These are phyloP conservation scores for Aspergillus sergii DNA, from an alignment of 2,329 filamentous ascomycete species.

Conservation along the genomic window DNA sequence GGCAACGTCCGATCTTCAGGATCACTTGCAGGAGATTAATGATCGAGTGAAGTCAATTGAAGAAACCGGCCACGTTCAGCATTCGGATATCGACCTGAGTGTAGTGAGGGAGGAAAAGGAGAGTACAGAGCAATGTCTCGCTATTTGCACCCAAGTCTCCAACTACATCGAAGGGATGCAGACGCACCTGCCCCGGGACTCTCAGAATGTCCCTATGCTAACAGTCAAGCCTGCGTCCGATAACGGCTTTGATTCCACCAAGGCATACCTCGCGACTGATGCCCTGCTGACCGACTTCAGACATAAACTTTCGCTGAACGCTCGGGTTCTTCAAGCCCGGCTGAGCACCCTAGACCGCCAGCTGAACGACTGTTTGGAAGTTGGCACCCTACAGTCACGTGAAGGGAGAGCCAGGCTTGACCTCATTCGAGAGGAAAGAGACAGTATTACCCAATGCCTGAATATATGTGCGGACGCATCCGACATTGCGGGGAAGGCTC, in stretches of 20 bases:
- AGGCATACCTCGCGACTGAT: too few species aligned
- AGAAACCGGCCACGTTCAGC: background rate
- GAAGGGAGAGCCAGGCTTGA: slow-evolving; percentile 18
- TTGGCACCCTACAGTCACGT: slow-evolving; percentile 11
- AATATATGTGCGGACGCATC: slow-evolving; percentile 26
- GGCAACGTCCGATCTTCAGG: slow-evolving; percentile 39
- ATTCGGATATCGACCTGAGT: background rate
- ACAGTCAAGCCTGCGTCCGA: too few species aligned
- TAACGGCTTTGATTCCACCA: too few species aligned
- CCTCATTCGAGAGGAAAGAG: slow-evolving; percentile 30
- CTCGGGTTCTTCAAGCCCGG: slow-evolving; percentile 15
- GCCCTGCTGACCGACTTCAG: too few species aligned
- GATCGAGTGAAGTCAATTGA: slow-evolving; percentile 27
- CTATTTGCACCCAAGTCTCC: slow-evolving; percentile 37
- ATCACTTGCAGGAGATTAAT: slow-evolving; percentile 34
- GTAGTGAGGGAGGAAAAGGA: slow-evolving; percentile 36
- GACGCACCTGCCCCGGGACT: background rate
- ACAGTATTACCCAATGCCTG: slow-evolving; percentile 19
- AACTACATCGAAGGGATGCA: slow-evolving; percentile 33
- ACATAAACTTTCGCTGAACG: too few species aligned
- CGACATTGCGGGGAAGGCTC: slow-evolving; percentile 26
- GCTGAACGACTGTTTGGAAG: slow-evolving; percentile 16
- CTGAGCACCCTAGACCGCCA: slow-evolving; percentile 25
- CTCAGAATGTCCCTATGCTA: background rate
- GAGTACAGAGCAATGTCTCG: slow-evolving; percentile 39